These are phyloP conservation scores for Podospora bellae-mahoneyi DNA, from an alignment of 495 filamentous ascomycete genomes.

Conservation along the genomic window DNA sequence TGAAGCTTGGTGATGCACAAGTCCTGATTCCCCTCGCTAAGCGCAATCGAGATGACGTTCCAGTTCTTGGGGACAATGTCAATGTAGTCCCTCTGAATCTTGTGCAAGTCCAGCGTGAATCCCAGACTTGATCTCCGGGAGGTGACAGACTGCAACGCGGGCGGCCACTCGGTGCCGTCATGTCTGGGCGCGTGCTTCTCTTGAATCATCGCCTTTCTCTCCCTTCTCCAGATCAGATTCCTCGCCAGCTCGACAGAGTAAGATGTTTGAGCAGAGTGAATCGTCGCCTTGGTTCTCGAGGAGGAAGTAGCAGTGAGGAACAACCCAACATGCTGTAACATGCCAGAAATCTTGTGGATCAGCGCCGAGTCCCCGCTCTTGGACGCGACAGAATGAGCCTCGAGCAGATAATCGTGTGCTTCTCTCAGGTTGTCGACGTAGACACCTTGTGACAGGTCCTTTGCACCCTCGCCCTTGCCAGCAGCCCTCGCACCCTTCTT, in stretches of 20 bases:
- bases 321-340: constrained; percentile 60
- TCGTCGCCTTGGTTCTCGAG: constrained; percentile 39
- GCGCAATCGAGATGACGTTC: constrained; percentile 79
- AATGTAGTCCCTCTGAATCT: constrained; percentile 66
- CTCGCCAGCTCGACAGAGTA: constrained; percentile 62
- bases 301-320: constrained; percentile 57
- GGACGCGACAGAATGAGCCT: constrained; percentile 53
- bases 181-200: constrained; percentile 34
- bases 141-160: constrained; percentile 22
- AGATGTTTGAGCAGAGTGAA: constrained; percentile 57
- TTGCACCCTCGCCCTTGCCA: constrained; percentile 24
- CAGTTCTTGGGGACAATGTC: constrained; percentile 79
- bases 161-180: constrained; percentile 31
- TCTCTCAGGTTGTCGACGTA: constrained; percentile 58
- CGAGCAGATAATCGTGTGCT: constrained; percentile 57
- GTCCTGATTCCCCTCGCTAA: constrained; percentile 76
- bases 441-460: constrained; percentile 33
- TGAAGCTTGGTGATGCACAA: constrained; percentile 78
- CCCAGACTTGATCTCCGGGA: constrained; percentile 37
- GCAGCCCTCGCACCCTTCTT: constrained; percentile 23
- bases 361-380: constrained; percentile 44
- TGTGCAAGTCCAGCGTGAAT: constrained; percentile 45
- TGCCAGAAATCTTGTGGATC: constrained; percentile 55
- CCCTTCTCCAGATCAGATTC: constrained; percentile 56
- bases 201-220: constrained; percentile 50